Base-by-base conservation (phyloP, 2,329 filamentous ascomycete genomes). In the Xylariaceae sp. region DNA sequence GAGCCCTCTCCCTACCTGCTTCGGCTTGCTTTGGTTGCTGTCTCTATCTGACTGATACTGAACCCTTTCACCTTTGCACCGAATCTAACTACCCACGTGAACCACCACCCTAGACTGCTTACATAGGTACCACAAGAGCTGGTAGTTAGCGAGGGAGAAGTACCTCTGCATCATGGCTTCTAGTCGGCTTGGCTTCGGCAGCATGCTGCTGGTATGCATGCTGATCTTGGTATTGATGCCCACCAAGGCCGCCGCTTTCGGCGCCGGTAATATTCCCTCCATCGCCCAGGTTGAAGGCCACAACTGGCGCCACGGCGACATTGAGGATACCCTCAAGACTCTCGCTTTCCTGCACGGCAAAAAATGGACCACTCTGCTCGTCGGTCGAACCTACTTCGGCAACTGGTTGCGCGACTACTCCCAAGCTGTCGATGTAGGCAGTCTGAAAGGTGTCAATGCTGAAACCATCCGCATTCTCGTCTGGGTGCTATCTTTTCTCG, bases 331-430 rank as follows among this genome's bases (percentile, higher is more conserved):
- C 67, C 79, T 93, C 55, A 85, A 87, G 64, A 86, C 81, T 4
- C 67, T 91, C 50, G 79, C 83, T 22, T 90, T 88, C 56, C 74
- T 91, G 43, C 76, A 84, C 49, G 87, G 87, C 43, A 87, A 89
- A 61, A 91, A 91, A 69, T 93, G 87, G 87, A 87, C 85, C 2
- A 81, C 81, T 12, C 82, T 87, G 72, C 79, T 87, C 66, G 75
- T 91, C 39, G 85, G 85, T 65, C 76, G 86, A 41, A 83, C 83
- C 22, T 91, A 89, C 66, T 91, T 91, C 68, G 87, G 87, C 43
- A 93, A 93, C 64, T 93, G 87, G 87, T 70, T 91, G 31, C 78
- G 87, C 45, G 87, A 91, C 67, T 93, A 93, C 62, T 89, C 85
- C 11, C 87, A 91, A 58, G 87, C 87, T 28, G 76, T 91, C 62